Conservation (phyloP, 805 yeast species). For the Barnettozyma sp. region DNA sequence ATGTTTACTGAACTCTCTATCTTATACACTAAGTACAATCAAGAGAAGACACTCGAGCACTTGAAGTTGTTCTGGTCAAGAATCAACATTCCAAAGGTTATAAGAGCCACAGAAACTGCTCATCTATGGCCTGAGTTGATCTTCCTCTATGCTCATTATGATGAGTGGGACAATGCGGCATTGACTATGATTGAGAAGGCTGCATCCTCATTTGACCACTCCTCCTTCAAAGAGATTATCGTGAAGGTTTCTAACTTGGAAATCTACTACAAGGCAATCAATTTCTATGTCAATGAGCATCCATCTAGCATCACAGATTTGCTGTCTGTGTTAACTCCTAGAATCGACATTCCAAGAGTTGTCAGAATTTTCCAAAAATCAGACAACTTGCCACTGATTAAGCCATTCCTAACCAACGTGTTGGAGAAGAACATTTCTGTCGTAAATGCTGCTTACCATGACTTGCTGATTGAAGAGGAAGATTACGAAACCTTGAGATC, state of each 20-base stretch:
- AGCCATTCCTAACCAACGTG: conserved; percentile 89
- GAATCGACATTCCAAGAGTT: conserved; percentile 90
- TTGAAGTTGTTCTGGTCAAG: conserved; percentile 97
- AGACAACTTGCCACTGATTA: conserved; percentile 92
- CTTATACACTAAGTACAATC: conserved; percentile 83
- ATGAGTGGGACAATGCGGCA: conserved; percentile 99
- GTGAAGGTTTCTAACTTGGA: conserved; percentile 95
- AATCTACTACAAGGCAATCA: conserved; percentile 94
- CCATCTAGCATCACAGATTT: conserved; percentile 87
- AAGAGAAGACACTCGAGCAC: conserved; percentile 91
- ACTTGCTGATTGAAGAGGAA: conserved; percentile 90
- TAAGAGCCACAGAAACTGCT: conserved; percentile 86
- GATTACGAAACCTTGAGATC: conserved; percentile 85
- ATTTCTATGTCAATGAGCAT: conserved; percentile 86
- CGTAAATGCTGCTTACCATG: conserved; percentile 94
- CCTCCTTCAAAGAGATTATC: conserved; percentile 87
- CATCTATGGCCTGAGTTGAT: conserved; percentile 96
- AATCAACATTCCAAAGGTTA: conserved; percentile 94
- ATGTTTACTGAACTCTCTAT: conserved; percentile 96
- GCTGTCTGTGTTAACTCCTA: conserved; percentile 74
- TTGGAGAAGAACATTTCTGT: conserved; percentile 83
- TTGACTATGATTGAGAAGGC: conserved; percentile 93
- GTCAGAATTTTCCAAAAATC: conserved; percentile 91
- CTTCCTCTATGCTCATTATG: conserved; percentile 95
- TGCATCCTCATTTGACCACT: conserved; percentile 87